Evolutionary conservation across 1,284 basidiomycete species (phyloP).

Genomic region (Papiliotrema nemorosa): DNA sequence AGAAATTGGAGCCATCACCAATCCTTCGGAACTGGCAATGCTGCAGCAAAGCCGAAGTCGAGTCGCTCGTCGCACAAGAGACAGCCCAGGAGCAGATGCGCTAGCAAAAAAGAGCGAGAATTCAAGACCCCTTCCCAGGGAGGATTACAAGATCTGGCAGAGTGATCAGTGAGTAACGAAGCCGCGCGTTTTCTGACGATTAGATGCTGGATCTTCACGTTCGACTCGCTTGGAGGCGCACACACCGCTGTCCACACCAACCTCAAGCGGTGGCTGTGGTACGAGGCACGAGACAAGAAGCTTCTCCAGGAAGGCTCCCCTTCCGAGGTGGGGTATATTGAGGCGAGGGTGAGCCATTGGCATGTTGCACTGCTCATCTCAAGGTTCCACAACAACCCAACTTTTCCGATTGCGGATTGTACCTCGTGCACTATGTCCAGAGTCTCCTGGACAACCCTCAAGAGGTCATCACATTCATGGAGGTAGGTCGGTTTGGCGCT

Average conservation of each 20-base stretch:
- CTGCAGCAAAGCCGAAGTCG: no score
- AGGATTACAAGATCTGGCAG: constrained; percentile 1
- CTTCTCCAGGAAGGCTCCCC: constrained; percentile 38
- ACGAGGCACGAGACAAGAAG: constrained; percentile 75
- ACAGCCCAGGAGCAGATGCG: no score
- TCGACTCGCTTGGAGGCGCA: constrained; percentile 76
- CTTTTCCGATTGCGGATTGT: constrained; percentile 55
- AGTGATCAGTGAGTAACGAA: constrained; percentile 22
- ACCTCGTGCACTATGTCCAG: constrained; percentile 48
- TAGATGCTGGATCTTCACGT: constrained; percentile 74
- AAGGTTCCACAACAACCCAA: constrained; percentile 54
- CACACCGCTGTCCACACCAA: constrained; percentile 64
- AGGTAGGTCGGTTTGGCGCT: constrained; percentile 22
- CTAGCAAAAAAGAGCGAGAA: no score
- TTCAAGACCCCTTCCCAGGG: no score
- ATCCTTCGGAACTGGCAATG: no score
- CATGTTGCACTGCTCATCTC: constrained; percentile 48
- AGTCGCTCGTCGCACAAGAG: no score
- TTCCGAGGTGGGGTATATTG: constrained; percentile 45
- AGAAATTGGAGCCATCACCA: no score
- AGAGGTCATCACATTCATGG: constrained; percentile 33
- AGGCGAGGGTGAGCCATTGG: constrained; percentile 23
- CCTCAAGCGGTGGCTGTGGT: constrained; percentile 65
- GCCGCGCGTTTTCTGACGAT: not conserved
- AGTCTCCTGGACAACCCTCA: constrained; percentile 36